These are phyloP conservation scores for Nepenthes mirabilis DNA, from an alignment of 148 eudicot genomes.

Conservation along the genomic window DNA sequence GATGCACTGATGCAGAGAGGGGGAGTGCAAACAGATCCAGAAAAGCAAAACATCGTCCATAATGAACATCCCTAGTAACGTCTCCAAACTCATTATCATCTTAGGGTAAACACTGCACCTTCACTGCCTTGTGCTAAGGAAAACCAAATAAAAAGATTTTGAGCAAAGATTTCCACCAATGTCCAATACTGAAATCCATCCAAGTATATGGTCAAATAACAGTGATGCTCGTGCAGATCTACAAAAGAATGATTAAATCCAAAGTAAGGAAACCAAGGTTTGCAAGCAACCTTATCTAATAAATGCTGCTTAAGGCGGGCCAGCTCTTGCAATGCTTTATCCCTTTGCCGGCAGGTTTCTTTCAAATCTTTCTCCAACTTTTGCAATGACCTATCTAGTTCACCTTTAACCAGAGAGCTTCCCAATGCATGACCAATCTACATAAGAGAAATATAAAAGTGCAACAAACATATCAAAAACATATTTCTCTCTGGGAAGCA, in stretches of 20 bases:
- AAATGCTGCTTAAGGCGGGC: conserved; percentile 95
- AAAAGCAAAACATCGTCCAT: not conserved
- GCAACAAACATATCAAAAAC: not conserved
- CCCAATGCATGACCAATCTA: conserved; percentile 21
- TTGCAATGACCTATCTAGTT: conserved; percentile 50
- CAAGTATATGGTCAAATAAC: not conserved
- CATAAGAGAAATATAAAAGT: conserved; percentile 4
- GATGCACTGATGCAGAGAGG: no score
- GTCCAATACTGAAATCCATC: not conserved
- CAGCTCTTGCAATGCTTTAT: conserved; percentile 72
- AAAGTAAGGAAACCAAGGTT: not conserved
- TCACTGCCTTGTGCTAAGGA: no score
- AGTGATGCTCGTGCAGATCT: no score
- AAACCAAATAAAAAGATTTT: no score
- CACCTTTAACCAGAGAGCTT: conserved; percentile 47
- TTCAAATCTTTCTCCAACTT: conserved; percentile 67
- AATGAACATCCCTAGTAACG: not conserved
- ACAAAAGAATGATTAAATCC: not conserved
- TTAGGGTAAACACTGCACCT: no score
- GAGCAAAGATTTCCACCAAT: no score
- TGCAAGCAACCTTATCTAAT: conserved; percentile 60
- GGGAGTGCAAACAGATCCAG: not conserved
- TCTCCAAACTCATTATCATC: no score
- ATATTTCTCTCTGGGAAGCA: not conserved
- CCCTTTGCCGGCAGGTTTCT: conserved; percentile 54